Base-by-base conservation (phyloP, 441 rosid genomes). In the Melastoma candidum region DNA sequence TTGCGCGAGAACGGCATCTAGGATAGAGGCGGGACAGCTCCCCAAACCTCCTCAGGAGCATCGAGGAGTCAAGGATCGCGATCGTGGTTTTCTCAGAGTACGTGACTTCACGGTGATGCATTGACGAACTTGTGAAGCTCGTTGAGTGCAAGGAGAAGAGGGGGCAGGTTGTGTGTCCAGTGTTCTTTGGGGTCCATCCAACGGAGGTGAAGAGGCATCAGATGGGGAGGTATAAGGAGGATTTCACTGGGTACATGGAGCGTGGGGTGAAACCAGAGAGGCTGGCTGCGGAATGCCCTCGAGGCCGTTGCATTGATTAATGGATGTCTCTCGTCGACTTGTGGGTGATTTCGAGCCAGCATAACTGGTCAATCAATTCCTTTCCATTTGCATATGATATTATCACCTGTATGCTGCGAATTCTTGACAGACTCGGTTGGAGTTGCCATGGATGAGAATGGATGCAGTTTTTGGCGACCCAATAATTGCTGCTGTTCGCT, bases 171-270 rank as follows among this genome's bases (percentile, higher is more conserved):
- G 44, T 51, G 24, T 5, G 36, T 27, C 56, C 63, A 2, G 50
- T 59, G 11, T 59, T 51, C 50, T 59, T 43, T 44, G 44, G 45
- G 44, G 63, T 59, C 44, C 44, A 45, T 12, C 63, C 63, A 0
- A 25, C 56, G 0, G 27, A 44, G 7, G 63, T 27, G 9, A 17
- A 17, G 22, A 44, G 63, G 26, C 51, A 11, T 2, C 56, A 27
- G 3, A 41, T 24, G 29, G 46, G 56, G 27, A 26, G 13, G 5
- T 27, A 2, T 12, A 50, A 24, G 10, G 24, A 46, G 26, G 60
- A 41, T 0, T 13, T 56, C 14, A 8, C 5, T 4, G 11, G 2
- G 8, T 5, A 46, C 6, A 41, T 22, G 39, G 2, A 26, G 3
- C 36, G 36, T 3, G 47, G 22, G 43, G 10, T 1, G 29, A 22